Conservation (phyloP, 805 yeast species). For the Ogataea saltuana region DNA sequence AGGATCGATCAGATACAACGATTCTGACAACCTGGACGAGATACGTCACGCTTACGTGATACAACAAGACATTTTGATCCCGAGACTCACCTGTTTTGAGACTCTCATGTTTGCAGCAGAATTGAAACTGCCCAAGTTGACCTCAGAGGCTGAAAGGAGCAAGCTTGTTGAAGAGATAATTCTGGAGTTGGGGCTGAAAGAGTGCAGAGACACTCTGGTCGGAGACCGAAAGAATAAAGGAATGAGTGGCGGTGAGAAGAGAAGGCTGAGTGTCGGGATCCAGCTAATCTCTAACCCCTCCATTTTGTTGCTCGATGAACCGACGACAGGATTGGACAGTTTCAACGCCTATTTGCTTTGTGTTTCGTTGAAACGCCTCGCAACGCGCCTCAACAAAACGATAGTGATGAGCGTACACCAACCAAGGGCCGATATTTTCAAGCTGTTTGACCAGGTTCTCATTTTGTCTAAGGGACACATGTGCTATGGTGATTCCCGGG, state of each 20-base stretch:
- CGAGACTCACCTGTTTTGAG: conserved; percentile 72
- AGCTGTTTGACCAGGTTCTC: conserved; percentile 65
- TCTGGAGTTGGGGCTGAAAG: conserved; percentile 63
- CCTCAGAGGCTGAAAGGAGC: conserved; percentile 44
- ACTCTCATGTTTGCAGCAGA: conserved; percentile 72
- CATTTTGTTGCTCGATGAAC: conserved; percentile 77
- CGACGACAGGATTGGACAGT: conserved; percentile 86
- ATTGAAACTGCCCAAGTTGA: conserved; percentile 54
- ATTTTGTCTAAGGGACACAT: conserved; percentile 63
- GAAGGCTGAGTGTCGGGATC: conserved; percentile 75
- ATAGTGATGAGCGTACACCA: conserved; percentile 79
- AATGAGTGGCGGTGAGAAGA: conserved; percentile 81
- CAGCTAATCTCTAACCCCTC: conserved; percentile 79
- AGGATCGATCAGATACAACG: conserved; percentile 49
- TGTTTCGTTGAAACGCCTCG: conserved; percentile 57
- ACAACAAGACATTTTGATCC: conserved; percentile 72
- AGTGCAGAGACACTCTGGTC: conserved; percentile 59
- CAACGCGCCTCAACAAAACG: conserved; percentile 59
- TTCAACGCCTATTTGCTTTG: conserved; percentile 69
- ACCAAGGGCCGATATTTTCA: conserved; percentile 76
- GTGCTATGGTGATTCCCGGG: conserved; percentile 46
- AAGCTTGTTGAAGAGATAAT: conserved; percentile 60
- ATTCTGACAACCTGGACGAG: conserved; percentile 26
- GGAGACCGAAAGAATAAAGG: conserved; percentile 56
- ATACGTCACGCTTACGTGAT: conserved; percentile 62